Percentiles rank a stretch among this genome's conserved stretches.
These are phyloP conservation scores for Podospora bellae-mahoneyi DNA, from an alignment of 495 filamentous ascomycete genomes.

Conservation along the genomic window DNA sequence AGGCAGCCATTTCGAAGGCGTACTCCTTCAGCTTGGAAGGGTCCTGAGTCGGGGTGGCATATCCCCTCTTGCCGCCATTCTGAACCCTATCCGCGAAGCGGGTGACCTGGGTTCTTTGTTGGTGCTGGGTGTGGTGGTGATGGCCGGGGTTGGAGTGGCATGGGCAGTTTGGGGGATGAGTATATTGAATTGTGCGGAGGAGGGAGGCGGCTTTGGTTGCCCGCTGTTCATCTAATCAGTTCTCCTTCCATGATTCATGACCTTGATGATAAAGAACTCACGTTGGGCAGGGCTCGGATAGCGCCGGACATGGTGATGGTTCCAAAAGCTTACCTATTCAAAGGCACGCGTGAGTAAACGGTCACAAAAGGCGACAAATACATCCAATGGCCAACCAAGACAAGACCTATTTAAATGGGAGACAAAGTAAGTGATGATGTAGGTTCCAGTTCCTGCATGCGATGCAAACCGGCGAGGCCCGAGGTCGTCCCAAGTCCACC, in stretches of 20 bases:
- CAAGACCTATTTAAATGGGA: neutral
- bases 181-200: conserved; percentile 83
- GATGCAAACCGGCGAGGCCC: conserved; percentile 7
- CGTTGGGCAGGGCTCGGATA: conserved; percentile 57
- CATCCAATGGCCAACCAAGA: neutral
- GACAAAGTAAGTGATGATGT: neutral
- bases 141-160: conserved; percentile 85
- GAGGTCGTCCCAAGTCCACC: neutral
- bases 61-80: conserved; percentile 35
- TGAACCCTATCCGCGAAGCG: conserved; percentile 27
- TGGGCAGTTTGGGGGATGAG: conserved; percentile 84
- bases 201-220: conserved; percentile 76
- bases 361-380: neutral
- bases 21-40: conserved; percentile 80
- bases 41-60: conserved; percentile 67
- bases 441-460: neutral
- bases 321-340: neutral
- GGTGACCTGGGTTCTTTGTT: conserved; percentile 39
- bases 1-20: conserved; percentile 97
- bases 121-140: conserved; percentile 57
- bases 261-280: conserved; percentile 27
- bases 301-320: conserved; percentile 44
- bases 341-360: neutral
- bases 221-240: conserved; percentile 43
- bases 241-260: neutral